phyloP scores from a whole-genome alignment of 176 grass and related monocot species.

The Puccinellia tenuiflora region DNA sequence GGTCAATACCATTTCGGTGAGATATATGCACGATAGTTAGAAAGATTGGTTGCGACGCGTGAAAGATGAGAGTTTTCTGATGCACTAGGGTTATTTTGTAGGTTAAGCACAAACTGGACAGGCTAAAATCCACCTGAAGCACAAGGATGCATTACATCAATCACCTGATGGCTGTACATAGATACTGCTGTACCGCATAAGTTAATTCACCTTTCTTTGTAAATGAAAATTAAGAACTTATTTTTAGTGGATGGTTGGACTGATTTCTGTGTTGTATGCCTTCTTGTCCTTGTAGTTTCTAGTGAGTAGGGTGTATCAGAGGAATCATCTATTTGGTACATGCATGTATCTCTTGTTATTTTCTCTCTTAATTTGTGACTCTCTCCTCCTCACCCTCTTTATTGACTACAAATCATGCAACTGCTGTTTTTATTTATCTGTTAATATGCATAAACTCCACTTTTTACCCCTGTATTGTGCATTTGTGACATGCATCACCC shows the following conservation, averaged over 20 bases:
- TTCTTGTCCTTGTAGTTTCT: not conserved
- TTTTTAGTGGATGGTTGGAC: not conserved
- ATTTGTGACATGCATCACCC: not conserved
- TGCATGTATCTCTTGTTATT: not conserved
- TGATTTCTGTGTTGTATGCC: not conserved
- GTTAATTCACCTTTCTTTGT: not conserved
- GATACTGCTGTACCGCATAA: conserved; percentile 13
- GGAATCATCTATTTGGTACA: not conserved
- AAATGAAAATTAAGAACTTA: not conserved
- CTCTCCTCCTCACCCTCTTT: not conserved
- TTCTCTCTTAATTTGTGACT: not conserved
- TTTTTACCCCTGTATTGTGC: too few relatives aligned
- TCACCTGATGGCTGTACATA: conserved; percentile 26
- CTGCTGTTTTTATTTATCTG: not conserved
- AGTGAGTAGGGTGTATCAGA: not conserved
- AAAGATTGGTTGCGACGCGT: not conserved
- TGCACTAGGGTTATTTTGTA: conserved; percentile 24
- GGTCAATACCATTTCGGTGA: conserved; percentile 54
- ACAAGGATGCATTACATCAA: not conserved
- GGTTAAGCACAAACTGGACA: conserved; percentile 60
- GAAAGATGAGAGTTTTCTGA: not conserved
- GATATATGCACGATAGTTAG: not conserved
- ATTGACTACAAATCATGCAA: not conserved
- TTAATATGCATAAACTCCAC: not conserved
- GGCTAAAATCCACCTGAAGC: conserved; percentile 51